phyloP scores from a whole-genome alignment of 225 moss, liverwort and hornwort species.

The Neckera pumila region DNA sequence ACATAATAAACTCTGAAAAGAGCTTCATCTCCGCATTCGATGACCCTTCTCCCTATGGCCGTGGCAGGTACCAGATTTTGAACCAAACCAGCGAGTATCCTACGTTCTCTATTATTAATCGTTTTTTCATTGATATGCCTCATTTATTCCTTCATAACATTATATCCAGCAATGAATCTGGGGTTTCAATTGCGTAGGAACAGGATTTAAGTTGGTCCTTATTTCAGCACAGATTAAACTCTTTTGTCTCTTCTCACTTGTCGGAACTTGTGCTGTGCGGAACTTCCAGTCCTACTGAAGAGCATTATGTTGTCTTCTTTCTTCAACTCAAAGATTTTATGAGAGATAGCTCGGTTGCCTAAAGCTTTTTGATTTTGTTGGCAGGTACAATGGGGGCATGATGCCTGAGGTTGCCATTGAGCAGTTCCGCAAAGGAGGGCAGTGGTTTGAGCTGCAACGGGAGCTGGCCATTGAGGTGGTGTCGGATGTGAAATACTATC shows the following conservation, averaged over 20 bases:
- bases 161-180: not conserved
- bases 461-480: constrained; percentile 38
- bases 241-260: not conserved
- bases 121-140: not conserved
- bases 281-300: not conserved
- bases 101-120: not conserved
- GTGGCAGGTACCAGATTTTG: constrained; percentile 23
- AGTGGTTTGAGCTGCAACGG: constrained; percentile 53
- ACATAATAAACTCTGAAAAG: constrained; percentile 19
- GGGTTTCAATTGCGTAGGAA: not conserved
- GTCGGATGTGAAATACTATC: constrained; percentile 47
- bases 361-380: not conserved
- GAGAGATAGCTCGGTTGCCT: not conserved
- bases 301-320: not conserved
- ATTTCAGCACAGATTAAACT: not conserved
- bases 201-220: no score
- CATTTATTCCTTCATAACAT: not conserved
- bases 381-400: constrained; percentile 33
- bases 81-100: not conserved
- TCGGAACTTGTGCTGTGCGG: not conserved
- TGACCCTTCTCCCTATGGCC: constrained; percentile 49
- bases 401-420: constrained; percentile 30
- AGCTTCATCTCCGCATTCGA: constrained; percentile 37
- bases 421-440: constrained; percentile 59
- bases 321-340: not conserved